These are phyloP conservation scores for Paecilomyces sp. DNA, from an alignment of 2,329 filamentous ascomycete species.

Conservation along the genomic window DNA sequence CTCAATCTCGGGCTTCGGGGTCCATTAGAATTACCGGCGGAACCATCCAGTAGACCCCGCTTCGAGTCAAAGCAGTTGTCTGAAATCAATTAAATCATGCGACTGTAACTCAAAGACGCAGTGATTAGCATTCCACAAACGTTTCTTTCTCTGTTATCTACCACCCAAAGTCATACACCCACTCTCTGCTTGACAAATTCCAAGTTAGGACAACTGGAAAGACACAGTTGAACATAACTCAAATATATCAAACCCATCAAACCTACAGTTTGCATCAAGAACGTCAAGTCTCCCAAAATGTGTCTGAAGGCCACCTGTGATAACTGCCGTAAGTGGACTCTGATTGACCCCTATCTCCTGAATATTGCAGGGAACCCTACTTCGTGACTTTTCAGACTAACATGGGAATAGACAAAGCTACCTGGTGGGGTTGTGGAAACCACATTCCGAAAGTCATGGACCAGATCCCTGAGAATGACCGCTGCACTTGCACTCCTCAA, in stretches of 20 bases:
- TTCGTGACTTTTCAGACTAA: constrained; percentile 5
- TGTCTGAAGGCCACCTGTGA: neutral
- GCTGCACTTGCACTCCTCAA: constrained; percentile 60
- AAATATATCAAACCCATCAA: neutral
- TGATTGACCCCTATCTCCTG: no score
- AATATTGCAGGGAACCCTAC: neutral
- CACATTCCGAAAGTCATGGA: constrained; percentile 59
- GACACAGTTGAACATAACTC: neutral
- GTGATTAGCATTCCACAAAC: neutral
- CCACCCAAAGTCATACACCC: neutral
- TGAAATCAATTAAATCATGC: neutral
- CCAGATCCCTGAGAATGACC: constrained; percentile 48
- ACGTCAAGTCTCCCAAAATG: neutral
- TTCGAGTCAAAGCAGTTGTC: neutral
- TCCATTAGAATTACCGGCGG: neutral
- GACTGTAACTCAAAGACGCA: neutral
- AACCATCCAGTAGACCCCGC: neutral
- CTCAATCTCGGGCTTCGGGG: neutral
- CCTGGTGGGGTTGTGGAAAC: constrained; percentile 60
- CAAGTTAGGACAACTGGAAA: no score
- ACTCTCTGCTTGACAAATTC: neutral
- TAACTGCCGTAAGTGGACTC: neutral
- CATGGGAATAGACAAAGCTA: constrained; percentile 44
- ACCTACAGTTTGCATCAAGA: neutral
- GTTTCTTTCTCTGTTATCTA: neutral